Percentiles rank a stretch among this genome's conserved stretches.
These are phyloP conservation scores for Tripterygium wilfordii DNA, from an alignment of 177 flowering plant genomes.

Conservation along the genomic window DNA sequence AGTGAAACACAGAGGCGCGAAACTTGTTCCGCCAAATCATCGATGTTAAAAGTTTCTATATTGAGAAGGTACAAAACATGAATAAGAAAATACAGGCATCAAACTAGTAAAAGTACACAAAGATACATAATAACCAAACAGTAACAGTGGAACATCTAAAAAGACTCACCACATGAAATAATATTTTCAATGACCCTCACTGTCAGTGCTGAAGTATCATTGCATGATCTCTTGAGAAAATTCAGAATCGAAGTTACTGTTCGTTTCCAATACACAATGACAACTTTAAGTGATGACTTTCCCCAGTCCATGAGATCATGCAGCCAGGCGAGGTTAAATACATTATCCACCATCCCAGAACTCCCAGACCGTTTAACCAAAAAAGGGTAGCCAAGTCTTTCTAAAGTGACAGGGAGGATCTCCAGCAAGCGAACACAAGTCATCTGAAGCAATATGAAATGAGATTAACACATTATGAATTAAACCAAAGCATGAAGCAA, in stretches of 20 bases:
- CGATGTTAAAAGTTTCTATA: conserved; percentile 46
- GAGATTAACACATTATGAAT: neutral
- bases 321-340: conserved; percentile 59
- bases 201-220: conserved; percentile 20
- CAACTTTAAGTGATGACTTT: conserved; percentile 55
- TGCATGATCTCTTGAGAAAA: conserved; percentile 35
- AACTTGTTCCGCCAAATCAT: conserved; percentile 51
- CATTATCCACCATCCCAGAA: conserved; percentile 11
- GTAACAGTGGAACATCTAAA: neutral
- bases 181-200: conserved; percentile 45
- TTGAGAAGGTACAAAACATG: conserved; percentile 8
- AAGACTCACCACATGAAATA: conserved; percentile 48
- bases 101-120: neutral
- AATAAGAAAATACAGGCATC: no score
- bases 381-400: conserved; percentile 34
- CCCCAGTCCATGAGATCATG: conserved; percentile 84
- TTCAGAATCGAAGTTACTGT: conserved; percentile 44
- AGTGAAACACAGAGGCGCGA: conserved; percentile 57
- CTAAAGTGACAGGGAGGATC: conserved; percentile 62
- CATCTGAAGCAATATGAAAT: conserved; percentile 53
- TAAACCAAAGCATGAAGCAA: no score
- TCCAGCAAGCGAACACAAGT: conserved; percentile 90
- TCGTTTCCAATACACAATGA: conserved; percentile 74
- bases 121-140: neutral
- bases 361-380: conserved; percentile 10